A percentile compares a stretch with the other conserved stretches of the same genome.
These are phyloP conservation scores for Dryas integrifolia DNA, from an alignment of 331 rosid species.

Conservation along the genomic window DNA sequence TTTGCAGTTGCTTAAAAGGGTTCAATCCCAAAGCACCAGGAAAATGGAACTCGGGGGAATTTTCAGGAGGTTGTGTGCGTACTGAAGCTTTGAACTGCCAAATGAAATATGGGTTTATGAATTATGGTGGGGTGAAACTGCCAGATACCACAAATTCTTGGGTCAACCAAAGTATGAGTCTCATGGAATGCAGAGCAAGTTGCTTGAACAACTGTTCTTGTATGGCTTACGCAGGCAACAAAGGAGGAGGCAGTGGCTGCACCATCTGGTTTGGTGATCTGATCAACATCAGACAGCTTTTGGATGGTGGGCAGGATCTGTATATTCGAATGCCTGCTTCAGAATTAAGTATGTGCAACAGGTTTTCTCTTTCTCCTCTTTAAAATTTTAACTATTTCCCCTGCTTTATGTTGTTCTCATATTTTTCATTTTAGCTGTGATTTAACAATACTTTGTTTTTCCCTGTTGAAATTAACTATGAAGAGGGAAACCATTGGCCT, in stretches of 20 bases:
- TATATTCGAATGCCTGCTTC: constrained; percentile 41
- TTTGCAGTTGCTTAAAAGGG: constrained; percentile 47
- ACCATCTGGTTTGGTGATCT: constrained; percentile 63
- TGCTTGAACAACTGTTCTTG: constrained; percentile 60
- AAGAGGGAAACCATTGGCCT: constrained; percentile 11
- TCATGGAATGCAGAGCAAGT: constrained; percentile 32
- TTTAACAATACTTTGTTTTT: background rate
- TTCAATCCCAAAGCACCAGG: constrained; percentile 31
- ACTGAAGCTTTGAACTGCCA: constrained; percentile 31
- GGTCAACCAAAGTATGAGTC: constrained; percentile 29
- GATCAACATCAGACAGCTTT: constrained; percentile 23
- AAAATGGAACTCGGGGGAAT: constrained; percentile 28
- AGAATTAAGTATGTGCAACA: constrained; percentile 23
- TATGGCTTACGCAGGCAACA: constrained; percentile 44
- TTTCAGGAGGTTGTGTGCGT: constrained; percentile 43
- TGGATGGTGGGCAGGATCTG: constrained; percentile 30
- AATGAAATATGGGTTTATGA: constrained; percentile 32
- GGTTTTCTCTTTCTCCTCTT: background rate
- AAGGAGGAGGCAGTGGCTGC: constrained; percentile 53
- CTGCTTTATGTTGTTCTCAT: background rate
- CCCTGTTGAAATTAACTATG: constrained; percentile 7
- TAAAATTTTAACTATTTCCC: background rate
- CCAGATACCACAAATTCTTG: constrained; percentile 39
- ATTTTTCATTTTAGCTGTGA: background rate
- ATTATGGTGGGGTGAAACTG: constrained; percentile 26